Base-by-base conservation (phyloP, 495 filamentous ascomycete genomes). In the Aspergillus sparsus region DNA sequence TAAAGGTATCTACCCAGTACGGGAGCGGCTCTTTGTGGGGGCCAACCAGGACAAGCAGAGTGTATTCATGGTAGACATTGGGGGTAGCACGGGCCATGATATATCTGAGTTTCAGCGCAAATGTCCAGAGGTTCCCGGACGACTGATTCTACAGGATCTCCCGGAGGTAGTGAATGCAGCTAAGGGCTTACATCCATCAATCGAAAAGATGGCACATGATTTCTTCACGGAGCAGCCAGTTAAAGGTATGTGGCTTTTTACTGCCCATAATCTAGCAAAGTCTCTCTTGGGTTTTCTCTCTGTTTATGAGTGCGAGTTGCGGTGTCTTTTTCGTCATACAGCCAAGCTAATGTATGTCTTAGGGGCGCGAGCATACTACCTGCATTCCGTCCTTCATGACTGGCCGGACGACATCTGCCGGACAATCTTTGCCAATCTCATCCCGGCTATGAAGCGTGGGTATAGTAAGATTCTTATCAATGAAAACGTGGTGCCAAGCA, bases 331-430 rank as follows among this genome's bases (percentile, higher is more conserved):
- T 27, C 21, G 21, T 27, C 21, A 27, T 27, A 46, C 42, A 13
- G 13, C 42, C 50, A 27, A 31, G 53, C 34, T 41, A 15, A 58
- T 50, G 47, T 27, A n/a, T 12, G 57, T 27, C 37, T 35, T 45
- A 78, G 77, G 74, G 8, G 75, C 74, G 4, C 72, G 73, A 5
- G 64, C 60, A 11, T 80, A 77, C 50, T 76, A 74, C 61, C 53
- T 80, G 53, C 70, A 70, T 37, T 67, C 62, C n/a, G 65, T 78
- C 7, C 61, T 80, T 7, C 79, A 83, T 41, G 79, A 82, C 66
- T 82, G 79, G 77, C 68, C 69, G 1, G 78, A 82, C 47, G 72
- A 79, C 9, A 61, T 50, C 21, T 75, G 74, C 45, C 64, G 61
- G 7, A 64, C 51, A 37, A 81, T 83, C 33, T 66, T 84, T 6